Conservation (phyloP, 768 basidiomycete species). For the Steccherinum ochraceum region DNA sequence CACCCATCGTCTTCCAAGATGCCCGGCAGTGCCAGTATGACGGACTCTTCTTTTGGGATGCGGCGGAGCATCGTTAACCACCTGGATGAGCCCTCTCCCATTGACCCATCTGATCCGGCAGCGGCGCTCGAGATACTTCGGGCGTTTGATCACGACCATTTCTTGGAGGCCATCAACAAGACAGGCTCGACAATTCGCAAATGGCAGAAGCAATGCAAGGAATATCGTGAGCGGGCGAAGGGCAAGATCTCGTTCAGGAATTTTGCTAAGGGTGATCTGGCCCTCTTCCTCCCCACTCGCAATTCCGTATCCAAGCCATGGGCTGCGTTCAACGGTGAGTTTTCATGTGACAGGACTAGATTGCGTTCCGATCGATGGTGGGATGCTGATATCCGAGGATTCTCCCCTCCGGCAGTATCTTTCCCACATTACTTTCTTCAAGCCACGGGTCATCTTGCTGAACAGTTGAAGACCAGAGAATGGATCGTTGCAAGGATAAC, state of each 20-base stretch:
- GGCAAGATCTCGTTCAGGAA: slow-evolving; percentile 96
- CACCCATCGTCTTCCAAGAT: slow-evolving; percentile 41
- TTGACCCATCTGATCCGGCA: slow-evolving; percentile 72
- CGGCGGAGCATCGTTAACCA: slow-evolving; percentile 50
- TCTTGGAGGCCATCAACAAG: slow-evolving; percentile 77
- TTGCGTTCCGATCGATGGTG: slow-evolving; percentile 4
- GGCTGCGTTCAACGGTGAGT: slow-evolving; percentile 96
- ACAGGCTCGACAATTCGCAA: slow-evolving; percentile 85
- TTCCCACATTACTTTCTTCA: slow-evolving; percentile 98
- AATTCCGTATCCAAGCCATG: slow-evolving; percentile 92
- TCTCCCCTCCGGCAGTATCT: slow-evolving; percentile 54
- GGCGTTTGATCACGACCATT: slow-evolving; percentile 78
- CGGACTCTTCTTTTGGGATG: slow-evolving; percentile 42
- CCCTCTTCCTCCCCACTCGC: slow-evolving; percentile 91
- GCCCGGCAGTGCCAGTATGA: slow-evolving; percentile 26
- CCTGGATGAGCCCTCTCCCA: slow-evolving; percentile 59
- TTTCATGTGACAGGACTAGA: slow-evolving; percentile 1
- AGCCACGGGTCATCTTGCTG: slow-evolving; percentile 78
- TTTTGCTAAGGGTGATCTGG: slow-evolving; percentile 92
- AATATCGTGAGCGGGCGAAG: slow-evolving; percentile 91
- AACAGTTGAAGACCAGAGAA: slow-evolving; percentile 85
- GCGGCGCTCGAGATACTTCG: slow-evolving; percentile 64
- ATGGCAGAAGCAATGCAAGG: slow-evolving; percentile 97
- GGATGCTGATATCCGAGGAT: slow-evolving; percentile 24
- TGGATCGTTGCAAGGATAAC: slow-evolving; percentile 95